Base-by-base conservation (phyloP, 2,329 filamentous ascomycete species). In the Cordyceps fumosorosea region DNA sequence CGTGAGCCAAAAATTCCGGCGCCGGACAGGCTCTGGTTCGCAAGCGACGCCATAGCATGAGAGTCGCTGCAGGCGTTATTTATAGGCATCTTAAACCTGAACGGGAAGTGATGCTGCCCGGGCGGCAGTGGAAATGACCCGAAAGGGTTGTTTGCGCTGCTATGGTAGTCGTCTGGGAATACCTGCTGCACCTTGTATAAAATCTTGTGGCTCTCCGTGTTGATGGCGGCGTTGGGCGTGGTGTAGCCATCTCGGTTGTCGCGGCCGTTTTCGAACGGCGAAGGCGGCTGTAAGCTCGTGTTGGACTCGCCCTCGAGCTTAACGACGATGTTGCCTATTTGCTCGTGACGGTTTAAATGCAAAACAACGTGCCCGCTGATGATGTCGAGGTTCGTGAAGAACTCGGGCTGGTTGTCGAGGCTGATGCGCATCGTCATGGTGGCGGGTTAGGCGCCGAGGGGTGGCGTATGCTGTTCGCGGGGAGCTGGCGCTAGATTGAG, bases 281-380 rank as follows among this genome's bases (percentile, higher is more conserved):
- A 67, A 68, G 84, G 76, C 65, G 83, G 72, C 74, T 78, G 72
- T 18, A 91, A 75, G 50, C 88, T 81, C 5, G 89, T 93, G 65
- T 82, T 82, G 54, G 86, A 86, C 75, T 95, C 89, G 67, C 90
- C 90, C 71, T 95, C 90, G 37, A 95, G 84, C 78, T 95, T 95
- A 69, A 93, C 89, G 44, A 91, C 80, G 65, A 95, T 87, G 58
- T 86, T 89, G 55, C 85, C 84, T 56, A 93, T 81, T 62, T 83
- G 80, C 72, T 93, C 90, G 60, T 89, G 77, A 66, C 87, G 88
- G 57, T 82, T 85, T 65, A 88, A 75, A 22, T 69, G 73, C 34
- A 88, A 74, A 56, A 85, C 70, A 32, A 88, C 75, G 63, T 81
- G 80, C 60, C 90, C 90, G 34, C 79, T 81, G 64, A 95, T 82